These are phyloP conservation scores for Diphasiastrum complanatum DNA, from an alignment of 83 land plant genomes.

Conservation along the genomic window DNA sequence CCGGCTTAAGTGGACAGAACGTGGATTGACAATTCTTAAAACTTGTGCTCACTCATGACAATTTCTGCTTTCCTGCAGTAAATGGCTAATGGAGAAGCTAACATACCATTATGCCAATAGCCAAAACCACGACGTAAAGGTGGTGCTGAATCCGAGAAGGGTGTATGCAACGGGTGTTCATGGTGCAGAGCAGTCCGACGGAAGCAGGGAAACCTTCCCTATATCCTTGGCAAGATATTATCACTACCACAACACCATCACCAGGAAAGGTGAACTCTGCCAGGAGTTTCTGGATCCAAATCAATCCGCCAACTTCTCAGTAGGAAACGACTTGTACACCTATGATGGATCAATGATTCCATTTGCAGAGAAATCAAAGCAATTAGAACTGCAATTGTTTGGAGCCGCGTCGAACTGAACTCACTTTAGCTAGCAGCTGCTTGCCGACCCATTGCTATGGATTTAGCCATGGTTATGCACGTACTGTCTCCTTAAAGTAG, in stretches of 20 bases:
- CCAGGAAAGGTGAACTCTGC: background rate
- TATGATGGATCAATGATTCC: too few relatives aligned
- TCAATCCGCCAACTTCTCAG: too few relatives aligned
- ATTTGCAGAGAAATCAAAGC: too few relatives aligned
- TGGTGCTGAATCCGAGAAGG: background rate
- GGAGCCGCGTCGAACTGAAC: too few relatives aligned
- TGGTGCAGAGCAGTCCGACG: background rate
- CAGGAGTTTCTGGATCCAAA: background rate
- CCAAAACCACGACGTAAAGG: background rate
- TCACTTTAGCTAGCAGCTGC: too few relatives aligned
- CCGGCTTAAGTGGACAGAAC: background rate
- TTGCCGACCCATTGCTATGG: too few relatives aligned
- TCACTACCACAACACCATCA: background rate
- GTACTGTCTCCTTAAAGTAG: too few relatives aligned
- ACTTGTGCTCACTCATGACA: background rate
- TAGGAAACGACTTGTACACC: too few relatives aligned
- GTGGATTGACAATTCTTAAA: background rate
- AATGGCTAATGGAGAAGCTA: conserved; percentile 9
- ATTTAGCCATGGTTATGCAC: too few relatives aligned
- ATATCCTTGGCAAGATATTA: background rate
- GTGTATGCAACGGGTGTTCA: conserved; percentile 4
- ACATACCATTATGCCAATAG: background rate
- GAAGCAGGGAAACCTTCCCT: background rate
- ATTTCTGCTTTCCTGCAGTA: background rate
- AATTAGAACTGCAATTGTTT: too few relatives aligned